A percentile compares a stretch with the other conserved stretches of the same genome.
phyloP scores from a whole-genome alignment of 495 filamentous ascomycete genomes.

The Oleoguttula mirabilis region DNA sequence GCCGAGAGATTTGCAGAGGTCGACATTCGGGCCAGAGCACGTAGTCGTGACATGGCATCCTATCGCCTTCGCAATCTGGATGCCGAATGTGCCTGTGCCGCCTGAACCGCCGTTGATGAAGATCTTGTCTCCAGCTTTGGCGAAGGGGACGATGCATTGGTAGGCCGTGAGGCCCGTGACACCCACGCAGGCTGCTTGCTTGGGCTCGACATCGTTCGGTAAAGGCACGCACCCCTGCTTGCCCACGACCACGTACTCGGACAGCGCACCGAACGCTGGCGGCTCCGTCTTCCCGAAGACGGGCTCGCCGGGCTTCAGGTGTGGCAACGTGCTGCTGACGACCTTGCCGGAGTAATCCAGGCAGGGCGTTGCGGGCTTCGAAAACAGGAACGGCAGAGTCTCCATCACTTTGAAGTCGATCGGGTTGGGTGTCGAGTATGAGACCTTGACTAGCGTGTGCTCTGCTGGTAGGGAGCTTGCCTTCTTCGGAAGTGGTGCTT shows the following conservation, averaged over 20 bases:
- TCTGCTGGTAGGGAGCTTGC: neutral
- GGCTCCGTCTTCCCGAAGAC: slow-evolving; percentile 53
- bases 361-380: slow-evolving; percentile 45
- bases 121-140: slow-evolving; percentile 42
- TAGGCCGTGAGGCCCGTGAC: slow-evolving; percentile 49
- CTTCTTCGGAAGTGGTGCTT: neutral
- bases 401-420: slow-evolving; percentile 60
- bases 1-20: slow-evolving; percentile 29
- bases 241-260: slow-evolving; percentile 21
- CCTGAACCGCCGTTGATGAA: slow-evolving; percentile 61
- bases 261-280: too few relatives aligned
- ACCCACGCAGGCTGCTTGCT: slow-evolving; percentile 41
- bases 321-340: slow-evolving; percentile 22
- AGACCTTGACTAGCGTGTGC: slow-evolving; percentile 41
- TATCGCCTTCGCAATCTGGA: slow-evolving; percentile 55
- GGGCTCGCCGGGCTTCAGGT: slow-evolving; percentile 38
- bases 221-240: slow-evolving; percentile 27
- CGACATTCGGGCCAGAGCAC: slow-evolving; percentile 47
- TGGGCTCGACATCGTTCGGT: slow-evolving; percentile 40
- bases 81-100: slow-evolving; percentile 47
- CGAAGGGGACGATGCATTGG: slow-evolving; percentile 44
- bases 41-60: slow-evolving; percentile 50
- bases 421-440: slow-evolving; percentile 49
- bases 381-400: too few relatives aligned
- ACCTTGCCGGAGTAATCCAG: slow-evolving; percentile 55